These are phyloP conservation scores for Scleromitrula shiraiana DNA, from an alignment of 2,329 filamentous ascomycete species.

Conservation along the genomic window DNA sequence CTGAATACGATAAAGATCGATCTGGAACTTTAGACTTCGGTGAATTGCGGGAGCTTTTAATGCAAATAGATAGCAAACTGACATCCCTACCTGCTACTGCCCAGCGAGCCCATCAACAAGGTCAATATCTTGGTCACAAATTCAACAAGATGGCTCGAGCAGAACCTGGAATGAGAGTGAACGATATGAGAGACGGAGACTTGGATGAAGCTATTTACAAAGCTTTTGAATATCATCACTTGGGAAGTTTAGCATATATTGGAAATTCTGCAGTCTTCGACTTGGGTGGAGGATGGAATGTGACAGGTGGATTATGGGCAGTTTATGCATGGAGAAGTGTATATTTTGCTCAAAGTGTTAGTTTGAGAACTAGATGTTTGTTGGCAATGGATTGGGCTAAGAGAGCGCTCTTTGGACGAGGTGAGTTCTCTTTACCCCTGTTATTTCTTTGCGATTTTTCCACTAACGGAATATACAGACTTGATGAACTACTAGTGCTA, in stretches of 20 bases:
- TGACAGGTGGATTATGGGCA: constrained; percentile 78
- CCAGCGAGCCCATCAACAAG: constrained; percentile 93
- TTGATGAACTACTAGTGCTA: constrained; percentile 13
- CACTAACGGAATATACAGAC: constrained; percentile 13
- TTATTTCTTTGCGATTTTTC: background rate
- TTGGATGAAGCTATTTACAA: constrained; percentile 88
- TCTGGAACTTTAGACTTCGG: constrained; percentile 90
- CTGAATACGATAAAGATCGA: constrained; percentile 86
- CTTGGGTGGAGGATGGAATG: constrained; percentile 65
- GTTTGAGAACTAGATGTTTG: constrained; percentile 76
- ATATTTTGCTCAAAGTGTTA: constrained; percentile 97
- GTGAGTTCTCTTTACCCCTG: constrained; percentile 44
- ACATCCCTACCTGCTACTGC: constrained; percentile 92
- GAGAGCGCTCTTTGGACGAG: constrained; percentile 87
- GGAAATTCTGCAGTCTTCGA: constrained; percentile 97
- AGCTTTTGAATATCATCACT: constrained; percentile 87
- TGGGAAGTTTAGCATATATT: constrained; percentile 88
- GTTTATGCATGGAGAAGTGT: constrained; percentile 95
- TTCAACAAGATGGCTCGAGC: constrained; percentile 84
- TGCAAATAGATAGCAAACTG: constrained; percentile 89
- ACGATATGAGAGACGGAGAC: constrained; percentile 81
- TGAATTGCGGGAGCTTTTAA: constrained; percentile 79
- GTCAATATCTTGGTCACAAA: constrained; percentile 84
- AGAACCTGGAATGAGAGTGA: constrained; percentile 65
- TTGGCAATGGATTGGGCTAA: constrained; percentile 99